These are phyloP conservation scores for Eucalyptus cloeziana DNA, from an alignment of 345 rosid species.

Conservation along the genomic window DNA sequence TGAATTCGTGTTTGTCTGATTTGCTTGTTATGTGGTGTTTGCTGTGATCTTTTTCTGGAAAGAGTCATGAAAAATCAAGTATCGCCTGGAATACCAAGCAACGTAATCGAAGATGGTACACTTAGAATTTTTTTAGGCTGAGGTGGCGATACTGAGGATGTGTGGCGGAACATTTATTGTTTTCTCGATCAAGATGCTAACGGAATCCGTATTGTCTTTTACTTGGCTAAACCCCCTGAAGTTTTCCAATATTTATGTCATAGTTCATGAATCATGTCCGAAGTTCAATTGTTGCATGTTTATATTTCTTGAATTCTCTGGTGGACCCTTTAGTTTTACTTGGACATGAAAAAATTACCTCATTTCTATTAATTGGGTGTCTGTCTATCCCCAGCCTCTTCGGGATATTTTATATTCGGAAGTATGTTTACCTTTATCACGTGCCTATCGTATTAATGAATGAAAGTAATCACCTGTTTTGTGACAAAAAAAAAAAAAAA, in stretches of 20 bases:
- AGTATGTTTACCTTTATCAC: no score
- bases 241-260: neutral
- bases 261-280: neutral
- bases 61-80: neutral
- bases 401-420: no score
- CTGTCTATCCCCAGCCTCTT: no score
- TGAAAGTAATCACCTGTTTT: no score
- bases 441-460: no score
- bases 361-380: neutral
- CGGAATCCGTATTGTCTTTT: neutral
- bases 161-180: neutral
- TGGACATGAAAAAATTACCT: neutral
- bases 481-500: no score
- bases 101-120: neutral
- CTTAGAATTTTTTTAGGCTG: neutral
- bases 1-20: neutral
- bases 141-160: neutral
- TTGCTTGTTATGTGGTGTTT: neutral
- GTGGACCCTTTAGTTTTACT: neutral
- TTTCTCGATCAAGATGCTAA: neutral
- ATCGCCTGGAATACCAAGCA: neutral
- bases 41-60: neutral
- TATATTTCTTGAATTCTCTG: neutral
- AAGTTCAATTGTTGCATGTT: neutral
- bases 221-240: neutral